Evolutionary conservation across 257 asterid genomes (phyloP).

Genomic region (Solanum chmielewskii): DNA sequence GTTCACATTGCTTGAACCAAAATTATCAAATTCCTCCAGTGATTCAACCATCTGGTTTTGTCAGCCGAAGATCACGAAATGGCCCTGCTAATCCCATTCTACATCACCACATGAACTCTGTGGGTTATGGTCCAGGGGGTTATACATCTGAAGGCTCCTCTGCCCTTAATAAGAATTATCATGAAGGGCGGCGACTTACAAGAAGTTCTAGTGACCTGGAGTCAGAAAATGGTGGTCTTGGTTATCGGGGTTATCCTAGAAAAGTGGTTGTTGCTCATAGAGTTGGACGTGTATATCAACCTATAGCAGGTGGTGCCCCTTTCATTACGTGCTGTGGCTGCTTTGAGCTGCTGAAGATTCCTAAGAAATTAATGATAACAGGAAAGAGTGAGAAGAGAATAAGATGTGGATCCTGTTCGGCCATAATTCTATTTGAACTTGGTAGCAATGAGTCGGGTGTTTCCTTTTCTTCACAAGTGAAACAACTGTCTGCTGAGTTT

Average conservation of each 20-base stretch:
- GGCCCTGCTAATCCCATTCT: constrained; percentile 23
- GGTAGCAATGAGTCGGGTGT: constrained; percentile 36
- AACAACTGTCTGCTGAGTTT: constrained; percentile 32
- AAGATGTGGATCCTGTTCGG: constrained; percentile 88
- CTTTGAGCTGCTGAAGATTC: constrained; percentile 63
- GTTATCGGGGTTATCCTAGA: constrained; percentile 31
- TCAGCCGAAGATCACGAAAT: constrained; percentile 30
- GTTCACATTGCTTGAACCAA: constrained; percentile 50
- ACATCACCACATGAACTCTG: constrained; percentile 20
- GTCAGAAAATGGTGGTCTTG: constrained; percentile 36
- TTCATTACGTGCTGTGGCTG: constrained; percentile 73
- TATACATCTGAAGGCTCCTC: constrained; percentile 25
- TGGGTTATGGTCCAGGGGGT: constrained; percentile 21
- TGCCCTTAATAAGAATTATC: constrained; percentile 20
- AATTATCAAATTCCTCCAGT: constrained; percentile 44
- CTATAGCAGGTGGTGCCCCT: constrained; percentile 92
- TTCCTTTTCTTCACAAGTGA: constrained; percentile 38
- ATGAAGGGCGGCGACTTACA: constrained; percentile 24
- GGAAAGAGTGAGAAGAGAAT: constrained; percentile 37
- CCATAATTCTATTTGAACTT: constrained; percentile 46
- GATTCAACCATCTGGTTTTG: constrained; percentile 26
- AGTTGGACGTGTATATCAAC: constrained; percentile 24
- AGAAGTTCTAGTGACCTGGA: constrained; percentile 41
- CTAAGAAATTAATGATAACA: constrained; percentile 31
- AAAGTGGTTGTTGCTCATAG: constrained; percentile 30